phyloP scores from a whole-genome alignment of 78 protist species.

The Capsaspora owczarzaki region DNA sequence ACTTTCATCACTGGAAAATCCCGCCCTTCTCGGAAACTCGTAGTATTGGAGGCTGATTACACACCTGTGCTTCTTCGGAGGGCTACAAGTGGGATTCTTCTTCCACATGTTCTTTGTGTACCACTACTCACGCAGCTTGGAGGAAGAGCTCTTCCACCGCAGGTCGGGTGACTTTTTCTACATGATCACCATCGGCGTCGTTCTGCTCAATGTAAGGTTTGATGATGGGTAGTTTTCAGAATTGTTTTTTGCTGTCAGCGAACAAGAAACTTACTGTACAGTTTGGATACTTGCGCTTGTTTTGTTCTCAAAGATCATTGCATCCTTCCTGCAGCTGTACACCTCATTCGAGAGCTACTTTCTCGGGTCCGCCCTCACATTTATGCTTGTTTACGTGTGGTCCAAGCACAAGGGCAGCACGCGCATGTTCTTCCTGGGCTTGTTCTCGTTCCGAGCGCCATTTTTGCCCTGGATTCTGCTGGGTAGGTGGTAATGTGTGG shows the following conservation, averaged over 20 bases:
- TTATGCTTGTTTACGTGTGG: constrained; percentile 65
- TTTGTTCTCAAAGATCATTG: too few species aligned
- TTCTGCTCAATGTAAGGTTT: neutral
- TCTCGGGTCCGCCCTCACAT: constrained; percentile 51
- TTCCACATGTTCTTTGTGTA: constrained; percentile 54
- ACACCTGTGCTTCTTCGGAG: constrained; percentile 40
- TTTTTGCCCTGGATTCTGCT: constrained; percentile 52
- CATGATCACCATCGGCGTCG: constrained; percentile 43
- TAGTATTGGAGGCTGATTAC: constrained; percentile 51
- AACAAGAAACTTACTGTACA: too few species aligned
- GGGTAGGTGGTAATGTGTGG: neutral
- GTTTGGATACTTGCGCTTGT: too few species aligned
- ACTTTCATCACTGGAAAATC: too few species aligned
- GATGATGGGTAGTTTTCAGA: too few species aligned
- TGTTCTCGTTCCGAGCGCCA: constrained; percentile 51
- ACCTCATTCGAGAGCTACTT: too few species aligned
- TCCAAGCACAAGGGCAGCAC: constrained; percentile 11
- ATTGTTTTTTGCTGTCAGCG: too few species aligned
- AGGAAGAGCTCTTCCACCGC: constrained; percentile 44
- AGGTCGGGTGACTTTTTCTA: constrained; percentile 28
- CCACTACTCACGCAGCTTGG: constrained; percentile 33
- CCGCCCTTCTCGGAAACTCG: too few species aligned
- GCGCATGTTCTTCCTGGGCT: constrained; percentile 45
- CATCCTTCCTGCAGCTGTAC: too few species aligned
- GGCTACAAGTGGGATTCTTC: constrained; percentile 29